These are phyloP conservation scores for Mrakia hoshinonis DNA, from an alignment of 768 basidiomycete genomes.

Conservation along the genomic window DNA sequence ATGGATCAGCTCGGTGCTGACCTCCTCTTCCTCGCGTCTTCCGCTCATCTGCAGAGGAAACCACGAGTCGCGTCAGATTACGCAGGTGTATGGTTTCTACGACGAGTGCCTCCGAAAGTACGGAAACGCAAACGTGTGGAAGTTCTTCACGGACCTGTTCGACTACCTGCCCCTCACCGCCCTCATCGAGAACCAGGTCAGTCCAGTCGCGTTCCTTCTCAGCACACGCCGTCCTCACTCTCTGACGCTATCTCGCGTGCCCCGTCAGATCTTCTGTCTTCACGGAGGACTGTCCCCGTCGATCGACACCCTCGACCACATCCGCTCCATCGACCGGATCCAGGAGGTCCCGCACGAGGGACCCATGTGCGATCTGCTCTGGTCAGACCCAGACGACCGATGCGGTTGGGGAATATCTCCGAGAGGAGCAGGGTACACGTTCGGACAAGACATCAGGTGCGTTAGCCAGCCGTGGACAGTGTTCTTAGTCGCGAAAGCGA, in stretches of 20 bases:
- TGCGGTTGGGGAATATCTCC: slow-evolving; percentile 99
- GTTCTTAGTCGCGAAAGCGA: background rate
- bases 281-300: slow-evolving; percentile 97
- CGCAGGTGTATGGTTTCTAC: slow-evolving; percentile 99
- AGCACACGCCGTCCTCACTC: background rate
- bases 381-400: slow-evolving; percentile 99
- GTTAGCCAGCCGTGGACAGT: background rate
- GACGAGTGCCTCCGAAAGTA: slow-evolving; percentile 99
- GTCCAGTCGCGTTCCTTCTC: slow-evolving; percentile 41
- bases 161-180: slow-evolving; percentile 96
- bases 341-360: slow-evolving; percentile 99
- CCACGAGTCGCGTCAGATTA: slow-evolving; percentile 98
- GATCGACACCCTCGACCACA: slow-evolving; percentile 98
- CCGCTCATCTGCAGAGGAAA: slow-evolving; percentile 51
- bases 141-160: slow-evolving; percentile 96
- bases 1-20: background rate
- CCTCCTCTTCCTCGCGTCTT: background rate
- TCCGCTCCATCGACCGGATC: slow-evolving; percentile 94
- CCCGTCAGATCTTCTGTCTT: slow-evolving; percentile 84
- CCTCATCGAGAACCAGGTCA: slow-evolving; percentile 95
- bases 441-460: slow-evolving; percentile 79
- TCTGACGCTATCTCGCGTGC: background rate
- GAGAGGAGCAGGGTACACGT: slow-evolving; percentile 96
- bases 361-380: slow-evolving; percentile 98
- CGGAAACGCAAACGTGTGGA: slow-evolving; percentile 99